phyloP scores from a whole-genome alignment of 2,329 filamentous ascomycete species.

The Knufia fluminis region DNA sequence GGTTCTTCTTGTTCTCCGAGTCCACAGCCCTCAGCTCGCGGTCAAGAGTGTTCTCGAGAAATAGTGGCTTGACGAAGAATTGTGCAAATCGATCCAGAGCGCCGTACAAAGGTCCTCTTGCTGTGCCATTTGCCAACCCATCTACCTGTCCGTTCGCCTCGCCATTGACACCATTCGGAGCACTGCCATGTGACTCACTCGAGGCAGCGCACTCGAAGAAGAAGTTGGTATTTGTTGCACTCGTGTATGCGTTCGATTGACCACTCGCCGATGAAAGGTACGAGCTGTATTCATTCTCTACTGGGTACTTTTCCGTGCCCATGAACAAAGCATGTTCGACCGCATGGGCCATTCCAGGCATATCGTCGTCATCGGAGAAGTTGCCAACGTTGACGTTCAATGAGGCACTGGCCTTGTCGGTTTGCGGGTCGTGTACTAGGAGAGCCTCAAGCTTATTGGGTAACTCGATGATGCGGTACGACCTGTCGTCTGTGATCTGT shows the following conservation, averaged over 20 bases:
- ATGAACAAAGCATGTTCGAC: conserved; percentile 97
- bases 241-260: conserved; percentile 90
- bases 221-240: conserved; percentile 89
- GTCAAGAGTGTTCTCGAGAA: conserved; percentile 74
- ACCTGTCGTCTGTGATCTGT: too few species aligned
- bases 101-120: conserved; percentile 55
- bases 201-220: conserved; percentile 92
- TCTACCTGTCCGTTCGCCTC: conserved; percentile 10
- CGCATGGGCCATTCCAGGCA: conserved; percentile 91
- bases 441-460: conserved; percentile 82
- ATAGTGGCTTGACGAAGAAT: conserved; percentile 84
- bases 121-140: conserved; percentile 12
- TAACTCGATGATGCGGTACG: conserved; percentile 78
- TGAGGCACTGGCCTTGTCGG: conserved; percentile 92
- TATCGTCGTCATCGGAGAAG: conserved; percentile 82
- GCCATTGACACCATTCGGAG: conserved; percentile 5
- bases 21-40: conserved; percentile 82
- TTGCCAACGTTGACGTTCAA: conserved; percentile 94
- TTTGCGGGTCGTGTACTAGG: conserved; percentile 85
- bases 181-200: conserved; percentile 38
- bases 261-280: conserved; percentile 87
- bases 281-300: conserved; percentile 90
- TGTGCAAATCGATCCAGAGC: conserved; percentile 86
- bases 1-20: conserved; percentile 95
- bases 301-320: conserved; percentile 96